phyloP scores from a whole-genome alignment of 2,329 filamentous ascomycete species.

The Stachybotrys echinatus region DNA sequence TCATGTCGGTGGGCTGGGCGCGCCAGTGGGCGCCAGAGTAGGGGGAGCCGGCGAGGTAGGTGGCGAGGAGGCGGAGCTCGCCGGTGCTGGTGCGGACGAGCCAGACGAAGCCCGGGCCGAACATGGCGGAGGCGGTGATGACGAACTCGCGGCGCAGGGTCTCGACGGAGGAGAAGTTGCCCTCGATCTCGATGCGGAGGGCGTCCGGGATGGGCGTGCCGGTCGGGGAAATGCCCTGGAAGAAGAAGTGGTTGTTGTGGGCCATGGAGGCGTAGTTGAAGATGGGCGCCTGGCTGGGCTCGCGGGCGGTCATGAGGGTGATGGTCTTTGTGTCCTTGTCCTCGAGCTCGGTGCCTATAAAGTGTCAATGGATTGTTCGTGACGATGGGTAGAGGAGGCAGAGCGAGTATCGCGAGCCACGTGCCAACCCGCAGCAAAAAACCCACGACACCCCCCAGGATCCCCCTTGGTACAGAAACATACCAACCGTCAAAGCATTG shows the following conservation, averaged over 20 bases:
- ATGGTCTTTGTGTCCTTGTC: constrained; percentile 60
- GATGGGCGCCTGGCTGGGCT: constrained; percentile 68
- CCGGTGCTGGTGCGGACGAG: constrained; percentile 57
- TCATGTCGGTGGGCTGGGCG: constrained; percentile 64
- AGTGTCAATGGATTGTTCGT: neutral
- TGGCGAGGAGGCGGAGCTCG: constrained; percentile 68
- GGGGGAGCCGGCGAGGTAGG: constrained; percentile 87
- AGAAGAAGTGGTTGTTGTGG: constrained; percentile 86
- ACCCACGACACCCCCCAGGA: no score
- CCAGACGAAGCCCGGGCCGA: constrained; percentile 97
- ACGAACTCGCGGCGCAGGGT: constrained; percentile 77
- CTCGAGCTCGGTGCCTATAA: constrained; percentile 58
- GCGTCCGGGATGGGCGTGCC: constrained; percentile 47
- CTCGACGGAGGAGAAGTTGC: constrained; percentile 75
- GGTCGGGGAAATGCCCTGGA: constrained; percentile 45
- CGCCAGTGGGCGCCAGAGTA: constrained; percentile 82
- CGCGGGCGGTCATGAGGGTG: constrained; percentile 69
- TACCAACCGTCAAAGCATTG: constrained; percentile 70
- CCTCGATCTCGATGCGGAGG: constrained; percentile 56
- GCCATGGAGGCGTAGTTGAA: constrained; percentile 98
- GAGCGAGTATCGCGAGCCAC: no score
- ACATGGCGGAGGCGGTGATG: constrained; percentile 81
- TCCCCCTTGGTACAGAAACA: constrained; percentile 17
- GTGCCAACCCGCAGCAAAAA: no score
- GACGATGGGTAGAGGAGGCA: no score